phyloP scores from a whole-genome alignment of 345 rosid species.

The Turnera subulata region DNA sequence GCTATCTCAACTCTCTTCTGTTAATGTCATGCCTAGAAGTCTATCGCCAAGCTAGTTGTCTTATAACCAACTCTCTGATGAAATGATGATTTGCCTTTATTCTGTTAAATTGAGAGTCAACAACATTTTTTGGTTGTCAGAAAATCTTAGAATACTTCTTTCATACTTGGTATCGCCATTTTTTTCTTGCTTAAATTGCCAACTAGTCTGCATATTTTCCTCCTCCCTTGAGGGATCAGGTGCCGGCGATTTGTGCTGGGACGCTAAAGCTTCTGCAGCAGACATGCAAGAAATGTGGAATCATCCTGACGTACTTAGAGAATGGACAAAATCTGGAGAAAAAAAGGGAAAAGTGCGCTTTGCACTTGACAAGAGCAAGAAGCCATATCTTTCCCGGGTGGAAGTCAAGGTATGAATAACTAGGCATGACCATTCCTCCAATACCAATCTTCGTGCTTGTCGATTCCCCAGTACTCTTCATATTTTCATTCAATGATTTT shows the following conservation, averaged over 20 bases:
- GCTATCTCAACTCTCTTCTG: no score
- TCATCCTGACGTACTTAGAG: conserved; percentile 57
- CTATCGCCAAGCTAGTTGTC: no score
- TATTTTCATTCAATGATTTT: no score
- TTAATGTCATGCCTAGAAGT: no score
- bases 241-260: conserved; percentile 51
- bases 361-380: conserved; percentile 55
- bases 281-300: conserved; percentile 89
- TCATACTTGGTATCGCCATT: no score
- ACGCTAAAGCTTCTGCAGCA: conserved; percentile 62
- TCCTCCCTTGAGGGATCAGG: conserved; percentile 45
- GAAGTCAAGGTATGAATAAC: conserved; percentile 65
- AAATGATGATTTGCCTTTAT: no score
- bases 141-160: background rate
- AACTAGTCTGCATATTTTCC: conserved; percentile 11
- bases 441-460: no score
- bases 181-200: background rate
- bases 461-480: background rate
- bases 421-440: background rate
- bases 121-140: no score
- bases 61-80: no score
- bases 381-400: conserved; percentile 63
- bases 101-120: no score
- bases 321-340: conserved; percentile 78
- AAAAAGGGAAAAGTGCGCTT: conserved; percentile 70